Percentiles rank a stretch among this genome's conserved stretches.
Conservation (phyloP, 164 flowering plant species). For the Akebia trifoliata region DNA sequence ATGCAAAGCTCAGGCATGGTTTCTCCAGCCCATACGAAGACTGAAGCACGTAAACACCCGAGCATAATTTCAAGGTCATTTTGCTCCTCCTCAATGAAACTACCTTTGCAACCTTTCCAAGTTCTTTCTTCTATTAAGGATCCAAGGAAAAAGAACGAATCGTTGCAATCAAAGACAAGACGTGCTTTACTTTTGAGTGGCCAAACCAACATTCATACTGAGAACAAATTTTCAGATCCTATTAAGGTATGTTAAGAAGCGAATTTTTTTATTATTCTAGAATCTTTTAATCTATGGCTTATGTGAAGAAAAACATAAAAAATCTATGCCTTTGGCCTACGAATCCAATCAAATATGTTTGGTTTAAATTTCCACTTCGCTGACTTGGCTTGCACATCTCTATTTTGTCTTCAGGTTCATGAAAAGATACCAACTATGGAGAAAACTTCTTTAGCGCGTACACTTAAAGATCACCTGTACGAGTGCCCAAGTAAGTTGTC, state of each 20-base stretch:
- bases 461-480: constrained; percentile 69
- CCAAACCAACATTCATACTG: constrained; percentile 27
- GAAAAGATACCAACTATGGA: constrained; percentile 24
- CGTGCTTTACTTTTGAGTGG: constrained; percentile 30
- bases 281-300: neutral
- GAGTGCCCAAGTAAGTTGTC: constrained; percentile 79
- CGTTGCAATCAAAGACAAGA: constrained; percentile 33
- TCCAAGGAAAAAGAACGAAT: constrained; percentile 37
- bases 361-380: too few species aligned
- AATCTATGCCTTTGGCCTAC: too few species aligned
- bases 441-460: constrained; percentile 34
- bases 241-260: constrained; percentile 38
- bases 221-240: constrained; percentile 23
- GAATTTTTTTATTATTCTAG: neutral
- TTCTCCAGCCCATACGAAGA: constrained; percentile 66
- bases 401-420: constrained; percentile 26
- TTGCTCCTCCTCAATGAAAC: constrained; percentile 70
- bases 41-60: constrained; percentile 58
- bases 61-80: constrained; percentile 74
- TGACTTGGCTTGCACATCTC: constrained; percentile 8
- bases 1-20: constrained; percentile 51
- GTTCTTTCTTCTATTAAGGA: constrained; percentile 44
- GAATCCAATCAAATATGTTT: too few species aligned
- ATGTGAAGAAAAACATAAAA: too few species aligned
- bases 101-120: constrained; percentile 58